Evolutionary conservation across 352 stramenopile species (phyloP).

Genomic region (Phytophthora pisi): DNA sequence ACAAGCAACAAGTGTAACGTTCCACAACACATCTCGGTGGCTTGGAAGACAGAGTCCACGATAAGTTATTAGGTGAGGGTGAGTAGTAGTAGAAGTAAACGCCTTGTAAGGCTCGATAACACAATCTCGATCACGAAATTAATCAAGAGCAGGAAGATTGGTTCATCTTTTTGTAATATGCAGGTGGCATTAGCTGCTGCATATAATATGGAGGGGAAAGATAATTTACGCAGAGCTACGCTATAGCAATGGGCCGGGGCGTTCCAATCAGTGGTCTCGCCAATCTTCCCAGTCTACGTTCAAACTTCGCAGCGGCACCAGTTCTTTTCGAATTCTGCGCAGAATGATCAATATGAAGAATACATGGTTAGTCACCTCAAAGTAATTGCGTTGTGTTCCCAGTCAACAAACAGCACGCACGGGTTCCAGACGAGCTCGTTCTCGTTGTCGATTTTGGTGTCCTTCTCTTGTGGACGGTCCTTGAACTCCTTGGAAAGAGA

Average conservation of each 20-base stretch:
- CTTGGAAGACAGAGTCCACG: background rate
- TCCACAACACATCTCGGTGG: background rate
- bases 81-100: background rate
- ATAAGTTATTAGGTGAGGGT: background rate
- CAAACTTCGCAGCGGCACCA: conserved; percentile 78
- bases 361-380: background rate
- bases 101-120: too few relatives aligned
- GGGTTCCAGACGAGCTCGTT: conserved; percentile 87
- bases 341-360: background rate
- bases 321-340: conserved; percentile 68
- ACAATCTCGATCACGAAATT: background rate
- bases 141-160: background rate
- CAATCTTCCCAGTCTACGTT: conserved; percentile 86
- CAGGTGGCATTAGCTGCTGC: background rate
- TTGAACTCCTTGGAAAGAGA: conserved; percentile 68
- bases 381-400: background rate
- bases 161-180: background rate
- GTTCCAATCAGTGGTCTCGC: conserved; percentile 65
- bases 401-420: conserved; percentile 44
- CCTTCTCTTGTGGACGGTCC: conserved; percentile 54
- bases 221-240: conserved; percentile 5
- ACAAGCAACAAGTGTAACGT: conserved; percentile 2
- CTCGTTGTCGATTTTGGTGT: conserved; percentile 62
- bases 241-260: background rate
- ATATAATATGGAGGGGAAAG: conserved; percentile 7